A percentile compares a stretch with the other conserved stretches of the same genome.
phyloP scores from a whole-genome alignment of 1,284 basidiomycete species.

The Fomitopsis betulina region DNA sequence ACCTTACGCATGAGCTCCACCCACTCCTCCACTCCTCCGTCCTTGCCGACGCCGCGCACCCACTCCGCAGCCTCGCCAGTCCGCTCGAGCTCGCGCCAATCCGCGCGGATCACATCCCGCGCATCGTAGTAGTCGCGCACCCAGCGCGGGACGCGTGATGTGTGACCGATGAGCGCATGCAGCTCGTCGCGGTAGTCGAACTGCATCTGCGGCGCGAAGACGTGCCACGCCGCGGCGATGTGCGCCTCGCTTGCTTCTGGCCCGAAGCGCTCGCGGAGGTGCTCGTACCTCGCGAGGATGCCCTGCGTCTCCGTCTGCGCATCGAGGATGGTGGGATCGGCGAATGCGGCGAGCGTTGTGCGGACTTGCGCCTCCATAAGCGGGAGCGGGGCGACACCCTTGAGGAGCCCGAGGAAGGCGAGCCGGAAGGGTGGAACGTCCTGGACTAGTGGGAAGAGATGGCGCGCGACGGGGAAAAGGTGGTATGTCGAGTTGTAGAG shows the following conservation, averaged over 20 bases:
- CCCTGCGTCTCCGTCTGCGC: constrained; percentile 39
- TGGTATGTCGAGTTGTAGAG: constrained; percentile 60
- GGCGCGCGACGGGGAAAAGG: constrained; percentile 57
- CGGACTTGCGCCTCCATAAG: constrained; percentile 65
- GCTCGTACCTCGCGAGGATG: constrained; percentile 43
- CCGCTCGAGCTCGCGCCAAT: constrained; percentile 57
- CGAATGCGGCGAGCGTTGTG: constrained; percentile 50
- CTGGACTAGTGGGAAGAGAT: constrained; percentile 46
- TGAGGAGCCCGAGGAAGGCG: constrained; percentile 61
- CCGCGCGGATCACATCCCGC: constrained; percentile 42
- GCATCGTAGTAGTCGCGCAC: constrained; percentile 51
- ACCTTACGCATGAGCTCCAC: constrained; percentile 50
- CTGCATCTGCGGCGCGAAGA: constrained; percentile 46
- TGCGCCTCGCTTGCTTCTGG: constrained; percentile 15
- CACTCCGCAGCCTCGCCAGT: constrained; percentile 52
- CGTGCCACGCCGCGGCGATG: constrained; percentile 54
- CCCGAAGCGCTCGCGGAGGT: constrained; percentile 26
- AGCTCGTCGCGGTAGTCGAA: constrained; percentile 66
- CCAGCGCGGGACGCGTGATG: constrained; percentile 41
- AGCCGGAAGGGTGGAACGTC: constrained; percentile 46
- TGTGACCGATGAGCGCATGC: constrained; percentile 39
- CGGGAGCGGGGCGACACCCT: constrained; percentile 57
- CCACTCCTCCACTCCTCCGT: constrained; percentile 55
- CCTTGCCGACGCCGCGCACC: constrained; percentile 56
- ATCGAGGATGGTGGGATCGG: constrained; percentile 45